Base-by-base conservation (phyloP, 106 monocot species). In the Posidonia australis region DNA sequence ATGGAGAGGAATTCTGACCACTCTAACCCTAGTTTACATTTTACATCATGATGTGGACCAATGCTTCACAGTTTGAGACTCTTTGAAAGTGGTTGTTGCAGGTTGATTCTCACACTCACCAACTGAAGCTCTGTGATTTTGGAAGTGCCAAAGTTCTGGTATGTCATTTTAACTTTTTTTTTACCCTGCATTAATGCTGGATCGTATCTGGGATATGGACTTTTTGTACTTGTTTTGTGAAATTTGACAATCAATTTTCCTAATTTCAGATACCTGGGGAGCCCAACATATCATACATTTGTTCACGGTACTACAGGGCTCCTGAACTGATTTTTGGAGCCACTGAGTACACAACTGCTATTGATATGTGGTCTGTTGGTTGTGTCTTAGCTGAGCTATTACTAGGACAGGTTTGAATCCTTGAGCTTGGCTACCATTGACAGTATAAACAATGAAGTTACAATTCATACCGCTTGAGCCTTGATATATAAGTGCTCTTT, bases 261-360 rank as follows among this genome's bases (percentile, higher is more conserved):
- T 54, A 21, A 68, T 68, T 48, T n/a, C 49, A 70, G 70, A 24
- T 70, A 28, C 46, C 59, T 47, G 60, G 60, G 5, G 70, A 70
- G 49, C 70, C 70, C 18, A 68, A 68, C 30, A 68, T 68, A 54
- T 68, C 67, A 5, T 68, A 68, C 55, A 68, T 68, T 26, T 68
- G 67, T 20, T 68, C 67, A 44, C 30, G 67, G 10, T 68, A 68
- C 55, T 68, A 68, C 47, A 36, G 67, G 13, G 67, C 67, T 43
- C 67, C 67, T 68, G 67, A 68, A 44, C 67, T 68, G n/a, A 68
- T 68, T 17, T 68, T 68, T 68, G 67, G 67, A 56, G 67, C 67
- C 29, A 68, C 67, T 41, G 67, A 55, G 17, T 67, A 67, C 21
- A 67, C 67, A 20, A 67, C 67, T 14, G 67, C 67, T 19, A 67